A percentile compares a stretch with the other conserved stretches of the same genome.
Evolutionary conservation across 2,329 filamentous ascomycete genomes (phyloP).

Genomic region (Pezicula radicicola): DNA sequence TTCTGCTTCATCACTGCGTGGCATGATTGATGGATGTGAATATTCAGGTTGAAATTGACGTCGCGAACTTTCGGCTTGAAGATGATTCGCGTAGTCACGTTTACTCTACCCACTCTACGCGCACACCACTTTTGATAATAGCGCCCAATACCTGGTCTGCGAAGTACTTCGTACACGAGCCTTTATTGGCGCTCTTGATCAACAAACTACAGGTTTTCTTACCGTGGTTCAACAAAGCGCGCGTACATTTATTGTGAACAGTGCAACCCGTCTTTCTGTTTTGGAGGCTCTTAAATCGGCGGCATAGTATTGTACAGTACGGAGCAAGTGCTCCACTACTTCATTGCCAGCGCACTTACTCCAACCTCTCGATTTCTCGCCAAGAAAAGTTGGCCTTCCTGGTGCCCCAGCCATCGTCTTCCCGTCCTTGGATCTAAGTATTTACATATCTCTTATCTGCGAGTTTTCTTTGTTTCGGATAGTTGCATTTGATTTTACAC

Average conservation of each 20-base stretch:
- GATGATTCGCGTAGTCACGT: not conserved
- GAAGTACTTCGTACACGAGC: too few relatives aligned
- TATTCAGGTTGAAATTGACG: not conserved
- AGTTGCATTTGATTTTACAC: not conserved
- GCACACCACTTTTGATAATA: too few relatives aligned
- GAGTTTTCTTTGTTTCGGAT: not conserved
- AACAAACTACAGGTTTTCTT: not conserved
- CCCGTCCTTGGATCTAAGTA: not conserved
- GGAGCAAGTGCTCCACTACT: not conserved
- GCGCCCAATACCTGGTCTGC: too few relatives aligned
- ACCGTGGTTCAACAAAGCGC: too few relatives aligned
- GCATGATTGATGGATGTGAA: slow-evolving; percentile 52
- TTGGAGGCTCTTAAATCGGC: not conserved
- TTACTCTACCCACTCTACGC: too few relatives aligned
- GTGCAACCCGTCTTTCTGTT: too few relatives aligned
- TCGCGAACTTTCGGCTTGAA: not conserved
- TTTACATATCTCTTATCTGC: not conserved
- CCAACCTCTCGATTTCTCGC: not conserved
- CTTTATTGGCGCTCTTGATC: too few relatives aligned
- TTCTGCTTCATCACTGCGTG: slow-evolving; percentile 69
- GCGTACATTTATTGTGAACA: too few relatives aligned
- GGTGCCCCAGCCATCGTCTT: not conserved
- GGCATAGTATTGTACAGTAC: not conserved
- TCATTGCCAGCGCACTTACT: not conserved
- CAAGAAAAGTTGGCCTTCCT: not conserved